Base-by-base conservation (phyloP, 202 grass and related monocot genomes). In the Cymbopogon flexuosus region DNA sequence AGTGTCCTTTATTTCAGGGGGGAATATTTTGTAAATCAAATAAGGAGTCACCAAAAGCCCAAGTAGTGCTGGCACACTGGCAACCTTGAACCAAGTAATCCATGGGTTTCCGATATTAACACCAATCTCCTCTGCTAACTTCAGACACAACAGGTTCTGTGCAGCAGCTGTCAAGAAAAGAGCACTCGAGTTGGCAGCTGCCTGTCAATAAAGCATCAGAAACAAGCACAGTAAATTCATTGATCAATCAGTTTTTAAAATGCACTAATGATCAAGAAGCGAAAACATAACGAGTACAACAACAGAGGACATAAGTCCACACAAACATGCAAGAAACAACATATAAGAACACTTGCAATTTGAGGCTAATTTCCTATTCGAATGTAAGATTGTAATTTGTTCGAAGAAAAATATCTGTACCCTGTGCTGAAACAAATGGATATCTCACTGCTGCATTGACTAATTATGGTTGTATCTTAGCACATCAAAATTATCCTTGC, bases 111-210 rank as follows among this genome's bases (percentile, higher is more conserved):
- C 85, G 85, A 97, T 90, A 23, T 59, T 90, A 68, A 97, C 87
- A 77, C 94, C 94, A 87, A 93, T 79, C 84, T 97, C 91, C 73
- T 97, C 91, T 5, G 94, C 91, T 86, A 97, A 78, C 72, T 88
- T 97, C 73, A 97, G 70, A 15, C 94, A 97, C 77, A 97, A 79
- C 14, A 97, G 87, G 85, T 97, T 97, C 56, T 97, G 94, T 18
- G 94, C 94, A 78, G 94, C 94, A 36, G 89, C 91, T 78, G 94
- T 97, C 81, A 97, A 76, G 81, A 92, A 97, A 70, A 97, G 85
- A 68, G 91, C 94, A 81, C 91, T 91, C 21, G 94, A 97, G 79
- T 84, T 97, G 46, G 87, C 78, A 92, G 91, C 68, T 43, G 87
- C 81, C 89, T 97, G 83, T 66, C 56, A 59, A 59, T 59, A 37